Conservation (phyloP, 1,284 basidiomycete genomes). For the Tylopilus sp. region DNA sequence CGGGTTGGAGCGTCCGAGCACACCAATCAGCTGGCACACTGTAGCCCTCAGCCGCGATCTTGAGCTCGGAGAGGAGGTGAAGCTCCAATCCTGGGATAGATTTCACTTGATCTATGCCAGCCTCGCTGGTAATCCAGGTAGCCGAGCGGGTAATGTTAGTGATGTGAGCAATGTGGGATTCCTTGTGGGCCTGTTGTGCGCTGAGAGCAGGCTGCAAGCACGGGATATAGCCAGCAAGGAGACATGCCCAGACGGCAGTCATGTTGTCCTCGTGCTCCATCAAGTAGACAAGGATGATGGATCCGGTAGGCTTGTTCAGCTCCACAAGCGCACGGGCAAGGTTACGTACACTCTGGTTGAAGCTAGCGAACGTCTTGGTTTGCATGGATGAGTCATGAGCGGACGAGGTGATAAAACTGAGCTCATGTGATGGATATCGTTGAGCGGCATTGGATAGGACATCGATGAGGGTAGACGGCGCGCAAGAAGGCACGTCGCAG, state of each 20-base stretch:
- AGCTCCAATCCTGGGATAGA: constrained; percentile 35
- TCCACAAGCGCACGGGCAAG: constrained; percentile 32
- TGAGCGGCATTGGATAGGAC: constrained; percentile 26
- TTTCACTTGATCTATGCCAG: constrained; percentile 32
- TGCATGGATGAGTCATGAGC: constrained; percentile 39
- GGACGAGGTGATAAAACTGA: constrained; percentile 40
- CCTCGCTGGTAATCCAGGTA: constrained; percentile 36
- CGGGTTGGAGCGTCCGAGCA: constrained; percentile 24
- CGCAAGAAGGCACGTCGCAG: neutral
- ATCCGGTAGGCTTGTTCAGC: constrained; percentile 35
- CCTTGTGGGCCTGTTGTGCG: constrained; percentile 39
- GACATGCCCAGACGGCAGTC: constrained; percentile 40
- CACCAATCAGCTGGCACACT: constrained; percentile 25
- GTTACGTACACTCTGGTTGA: constrained; percentile 32
- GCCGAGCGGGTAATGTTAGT: constrained; percentile 31
- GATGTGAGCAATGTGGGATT: constrained; percentile 34
- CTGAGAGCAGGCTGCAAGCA: constrained; percentile 40
- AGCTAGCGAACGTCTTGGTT: constrained; percentile 32
- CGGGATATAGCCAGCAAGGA: constrained; percentile 38
- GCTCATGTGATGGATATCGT: constrained; percentile 32
- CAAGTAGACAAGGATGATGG: constrained; percentile 36
- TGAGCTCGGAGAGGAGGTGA: constrained; percentile 33
- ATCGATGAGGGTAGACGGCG: constrained; percentile 34
- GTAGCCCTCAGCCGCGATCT: constrained; percentile 19
- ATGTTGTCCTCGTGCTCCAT: constrained; percentile 43